A percentile compares a stretch with the other conserved stretches of the same genome.
Evolutionary conservation across 2,329 filamentous ascomycete species (phyloP).

Genomic region (Beauveria sp.): DNA sequence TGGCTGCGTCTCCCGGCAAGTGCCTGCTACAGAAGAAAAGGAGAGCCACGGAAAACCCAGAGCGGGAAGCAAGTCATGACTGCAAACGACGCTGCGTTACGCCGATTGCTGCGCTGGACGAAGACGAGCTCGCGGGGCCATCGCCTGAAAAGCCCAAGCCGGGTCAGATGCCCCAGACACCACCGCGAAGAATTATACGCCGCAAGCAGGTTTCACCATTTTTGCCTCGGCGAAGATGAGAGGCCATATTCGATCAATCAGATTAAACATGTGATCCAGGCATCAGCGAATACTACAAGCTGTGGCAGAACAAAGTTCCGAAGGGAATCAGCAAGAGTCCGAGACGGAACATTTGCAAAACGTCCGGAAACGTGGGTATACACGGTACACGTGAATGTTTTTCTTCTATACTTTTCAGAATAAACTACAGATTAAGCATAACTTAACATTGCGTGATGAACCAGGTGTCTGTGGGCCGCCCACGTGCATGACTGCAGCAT

Average conservation of each 20-base stretch:
- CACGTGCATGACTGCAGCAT: not conserved
- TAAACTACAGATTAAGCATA: constrained; percentile 1
- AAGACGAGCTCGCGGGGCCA: not conserved
- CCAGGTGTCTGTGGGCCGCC: not conserved
- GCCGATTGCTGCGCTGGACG: not conserved
- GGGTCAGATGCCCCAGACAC: not conserved
- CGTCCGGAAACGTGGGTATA: not conserved
- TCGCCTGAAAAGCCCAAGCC: not conserved
- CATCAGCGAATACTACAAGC: not conserved
- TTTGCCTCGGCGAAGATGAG: not conserved
- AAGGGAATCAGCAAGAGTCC: not conserved
- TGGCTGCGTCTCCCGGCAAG: not conserved
- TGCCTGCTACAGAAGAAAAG: not conserved
- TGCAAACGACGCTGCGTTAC: not conserved
- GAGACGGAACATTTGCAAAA: not conserved
- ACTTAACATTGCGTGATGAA: not conserved
- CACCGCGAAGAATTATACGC: not conserved
- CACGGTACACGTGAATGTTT: not conserved
- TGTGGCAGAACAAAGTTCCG: too few relatives aligned
- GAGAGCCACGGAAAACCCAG: not conserved
- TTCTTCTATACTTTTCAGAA: not conserved
- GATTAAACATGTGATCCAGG: not conserved
- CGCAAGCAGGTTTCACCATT: constrained; percentile 4
- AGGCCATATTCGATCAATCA: not conserved
- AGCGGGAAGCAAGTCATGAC: not conserved